Evolutionary conservation across 768 basidiomycete genomes (phyloP).

Genomic region (Lepiota brunneoincarnata): DNA sequence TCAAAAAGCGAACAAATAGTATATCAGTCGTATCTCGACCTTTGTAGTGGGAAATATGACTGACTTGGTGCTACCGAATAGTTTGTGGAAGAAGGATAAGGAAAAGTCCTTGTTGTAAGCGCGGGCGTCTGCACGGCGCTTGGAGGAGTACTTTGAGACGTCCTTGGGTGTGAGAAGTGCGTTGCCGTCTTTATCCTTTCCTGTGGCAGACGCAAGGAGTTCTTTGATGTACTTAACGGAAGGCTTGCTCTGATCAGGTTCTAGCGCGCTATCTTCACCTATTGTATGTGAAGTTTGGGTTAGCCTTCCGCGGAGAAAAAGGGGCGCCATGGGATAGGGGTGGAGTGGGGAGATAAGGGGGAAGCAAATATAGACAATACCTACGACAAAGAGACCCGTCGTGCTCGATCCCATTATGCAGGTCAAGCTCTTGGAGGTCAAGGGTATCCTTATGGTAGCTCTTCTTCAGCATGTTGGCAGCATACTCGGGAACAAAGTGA

Average conservation of each 20-base stretch:
- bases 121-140: conserved; percentile 58
- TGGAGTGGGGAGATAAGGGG: too few relatives aligned
- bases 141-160: conserved; percentile 52
- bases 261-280: conserved; percentile 53
- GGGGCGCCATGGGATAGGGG: too few relatives aligned
- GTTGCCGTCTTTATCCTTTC: conserved; percentile 48
- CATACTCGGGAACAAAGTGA: conserved; percentile 59
- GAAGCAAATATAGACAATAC: conserved; percentile 19
- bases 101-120: conserved; percentile 55
- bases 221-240: conserved; percentile 51
- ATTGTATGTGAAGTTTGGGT: not conserved
- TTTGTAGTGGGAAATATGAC: conserved; percentile 18
- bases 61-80: conserved; percentile 69
- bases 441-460: conserved; percentile 58
- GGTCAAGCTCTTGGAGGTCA: conserved; percentile 62
- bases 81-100: conserved; percentile 46
- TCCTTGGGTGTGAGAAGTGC: conserved; percentile 54
- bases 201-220: conserved; percentile 56
- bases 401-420: conserved; percentile 78
- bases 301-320: too few relatives aligned
- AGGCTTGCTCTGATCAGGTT: conserved; percentile 50
- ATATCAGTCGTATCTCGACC: not conserved
- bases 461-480: conserved; percentile 55
- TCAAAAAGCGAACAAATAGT: not conserved
- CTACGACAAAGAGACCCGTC: conserved; percentile 61